phyloP scores from a whole-genome alignment of 1,284 basidiomycete genomes.

The Lignosus rhinocerotis region DNA sequence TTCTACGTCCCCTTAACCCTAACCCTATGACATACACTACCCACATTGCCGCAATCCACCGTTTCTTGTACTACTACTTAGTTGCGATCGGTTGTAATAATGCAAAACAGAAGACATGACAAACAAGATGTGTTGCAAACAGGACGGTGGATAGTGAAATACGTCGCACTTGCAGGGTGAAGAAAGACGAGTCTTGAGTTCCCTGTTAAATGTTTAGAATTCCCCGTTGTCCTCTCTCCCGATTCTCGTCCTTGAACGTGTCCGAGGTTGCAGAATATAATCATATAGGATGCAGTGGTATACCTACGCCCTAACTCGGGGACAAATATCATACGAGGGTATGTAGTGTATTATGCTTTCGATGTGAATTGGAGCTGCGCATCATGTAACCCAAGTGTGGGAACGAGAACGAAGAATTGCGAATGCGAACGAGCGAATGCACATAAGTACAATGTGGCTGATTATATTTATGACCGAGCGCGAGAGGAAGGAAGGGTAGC shows the following conservation, averaged over 20 bases:
- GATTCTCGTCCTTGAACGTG: too few species aligned
- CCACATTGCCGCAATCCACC: too few species aligned
- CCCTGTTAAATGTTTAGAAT: too few species aligned
- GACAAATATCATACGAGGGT: conserved; percentile 19
- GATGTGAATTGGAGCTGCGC: background rate
- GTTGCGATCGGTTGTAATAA: too few species aligned
- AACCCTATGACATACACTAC: background rate
- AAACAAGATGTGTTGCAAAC: too few species aligned
- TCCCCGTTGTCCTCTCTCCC: too few species aligned
- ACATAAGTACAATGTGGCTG: conserved; percentile 21
- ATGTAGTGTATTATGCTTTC: conserved; percentile 16
- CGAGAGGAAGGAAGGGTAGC: conserved; percentile 11
- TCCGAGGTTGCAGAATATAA: background rate
- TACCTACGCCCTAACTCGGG: conserved; percentile 6
- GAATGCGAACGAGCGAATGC: conserved; percentile 8
- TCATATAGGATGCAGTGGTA: conserved; percentile 10
- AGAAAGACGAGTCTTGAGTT: too few species aligned
- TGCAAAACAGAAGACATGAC: too few species aligned
- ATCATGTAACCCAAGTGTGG: conserved; percentile 4
- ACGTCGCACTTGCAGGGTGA: too few species aligned
- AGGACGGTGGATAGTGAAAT: too few species aligned
- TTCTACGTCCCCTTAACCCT: background rate
- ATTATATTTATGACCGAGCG: conserved; percentile 5
- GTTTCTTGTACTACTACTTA: too few species aligned
- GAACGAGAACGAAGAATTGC: background rate